Conservation (phyloP, 768 basidiomycete species). For the Auriscalpium vulgare region DNA sequence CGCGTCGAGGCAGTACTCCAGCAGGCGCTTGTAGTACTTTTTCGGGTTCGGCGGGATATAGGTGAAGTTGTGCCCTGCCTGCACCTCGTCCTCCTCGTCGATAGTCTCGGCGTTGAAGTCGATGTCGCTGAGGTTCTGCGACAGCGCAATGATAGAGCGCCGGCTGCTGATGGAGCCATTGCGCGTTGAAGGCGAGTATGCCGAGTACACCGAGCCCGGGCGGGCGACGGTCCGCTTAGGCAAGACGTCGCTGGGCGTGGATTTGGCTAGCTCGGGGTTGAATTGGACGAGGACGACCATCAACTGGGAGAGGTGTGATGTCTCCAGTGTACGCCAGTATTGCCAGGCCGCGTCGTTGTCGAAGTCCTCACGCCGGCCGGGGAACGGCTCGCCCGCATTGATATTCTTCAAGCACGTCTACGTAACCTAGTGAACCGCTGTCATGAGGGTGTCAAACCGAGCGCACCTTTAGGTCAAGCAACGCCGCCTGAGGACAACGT, state of each 20-base stretch:
- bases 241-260: slow-evolving; percentile 50
- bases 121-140: slow-evolving; percentile 21
- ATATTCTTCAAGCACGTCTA: slow-evolving; percentile 91
- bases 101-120: slow-evolving; percentile 33
- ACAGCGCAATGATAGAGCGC: slow-evolving; percentile 37
- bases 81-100: slow-evolving; percentile 61
- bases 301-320: slow-evolving; percentile 76
- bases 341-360: slow-evolving; percentile 75
- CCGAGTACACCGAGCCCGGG: slow-evolving; percentile 46
- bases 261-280: slow-evolving; percentile 83
- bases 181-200: slow-evolving; percentile 29
- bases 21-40: slow-evolving; percentile 76
- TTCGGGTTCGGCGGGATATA: slow-evolving; percentile 87
- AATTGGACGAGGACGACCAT: slow-evolving; percentile 81
- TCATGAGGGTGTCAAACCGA: slow-evolving; percentile 5
- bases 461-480: slow-evolving; percentile 77
- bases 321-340: slow-evolving; percentile 77
- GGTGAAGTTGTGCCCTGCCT: slow-evolving; percentile 71
- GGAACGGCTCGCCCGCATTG: slow-evolving; percentile 74
- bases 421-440: background rate
- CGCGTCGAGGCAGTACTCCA: slow-evolving; percentile 72
- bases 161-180: slow-evolving; percentile 62
- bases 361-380: slow-evolving; percentile 84
- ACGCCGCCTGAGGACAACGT: slow-evolving; percentile 51
- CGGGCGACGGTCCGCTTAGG: slow-evolving; percentile 31